phyloP scores from a whole-genome alignment of 805 yeast species.

The Cyberlindnera japonica region DNA sequence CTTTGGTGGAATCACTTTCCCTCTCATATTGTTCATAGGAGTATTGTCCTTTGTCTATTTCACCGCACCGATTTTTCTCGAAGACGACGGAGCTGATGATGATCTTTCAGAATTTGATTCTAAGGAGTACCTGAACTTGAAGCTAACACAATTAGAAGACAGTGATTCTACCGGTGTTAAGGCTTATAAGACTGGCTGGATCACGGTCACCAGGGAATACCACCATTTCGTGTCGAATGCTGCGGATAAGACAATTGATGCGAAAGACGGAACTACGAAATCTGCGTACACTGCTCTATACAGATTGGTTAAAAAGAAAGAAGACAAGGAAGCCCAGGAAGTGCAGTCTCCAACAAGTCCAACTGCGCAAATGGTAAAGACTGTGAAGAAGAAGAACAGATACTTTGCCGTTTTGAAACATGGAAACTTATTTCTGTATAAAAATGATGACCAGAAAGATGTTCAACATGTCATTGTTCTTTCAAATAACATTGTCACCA shows the following conservation, averaged over 20 bases:
- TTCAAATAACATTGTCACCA: constrained; percentile 60
- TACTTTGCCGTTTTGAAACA: constrained; percentile 75
- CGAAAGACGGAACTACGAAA: constrained; percentile 30
- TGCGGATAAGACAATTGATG: constrained; percentile 34
- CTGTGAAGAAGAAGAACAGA: constrained; percentile 49
- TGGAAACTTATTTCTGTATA: constrained; percentile 84
- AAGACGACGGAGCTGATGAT: constrained; percentile 25
- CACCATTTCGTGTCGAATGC: constrained; percentile 40
- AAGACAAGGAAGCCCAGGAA: constrained; percentile 8
- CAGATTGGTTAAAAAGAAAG: constrained; percentile 43
- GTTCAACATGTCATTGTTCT: constrained; percentile 78
- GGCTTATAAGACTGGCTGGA: constrained; percentile 69
- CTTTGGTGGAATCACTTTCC: constrained; percentile 77
- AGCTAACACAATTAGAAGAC: constrained; percentile 66
- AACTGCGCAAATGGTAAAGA: constrained; percentile 23
- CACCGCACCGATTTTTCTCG: constrained; percentile 31
- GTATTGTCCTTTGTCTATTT: constrained; percentile 38
- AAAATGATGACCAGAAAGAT: constrained; percentile 59
- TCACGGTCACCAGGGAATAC: constrained; percentile 78
- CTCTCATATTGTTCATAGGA: constrained; percentile 51
- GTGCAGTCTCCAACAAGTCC: constrained; percentile 7
- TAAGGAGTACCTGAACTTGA: constrained; percentile 37
- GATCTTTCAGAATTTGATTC: constrained; percentile 21
- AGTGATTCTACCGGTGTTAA: constrained; percentile 55
- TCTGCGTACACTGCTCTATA: constrained; percentile 61